Evolutionary conservation across 208 protist species (phyloP).

Genomic region (Angomonas ambiguus): DNA sequence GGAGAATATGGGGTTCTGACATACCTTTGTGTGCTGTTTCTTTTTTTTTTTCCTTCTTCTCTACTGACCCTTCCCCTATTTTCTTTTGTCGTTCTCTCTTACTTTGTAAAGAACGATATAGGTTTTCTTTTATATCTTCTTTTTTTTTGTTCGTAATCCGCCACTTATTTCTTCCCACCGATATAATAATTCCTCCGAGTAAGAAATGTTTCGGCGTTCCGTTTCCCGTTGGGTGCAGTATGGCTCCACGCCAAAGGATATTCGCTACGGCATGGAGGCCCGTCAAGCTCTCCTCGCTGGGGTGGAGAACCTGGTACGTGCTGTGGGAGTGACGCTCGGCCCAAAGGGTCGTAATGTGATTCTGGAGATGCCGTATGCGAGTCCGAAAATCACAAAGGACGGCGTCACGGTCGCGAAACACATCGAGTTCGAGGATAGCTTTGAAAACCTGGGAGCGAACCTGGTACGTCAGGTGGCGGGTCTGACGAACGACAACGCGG

Average conservation of each 20-base stretch:
- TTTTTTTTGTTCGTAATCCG: no score
- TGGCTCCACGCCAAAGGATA: constrained; percentile 93
- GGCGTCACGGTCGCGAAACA: constrained; percentile 99
- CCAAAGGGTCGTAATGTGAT: constrained; percentile 99
- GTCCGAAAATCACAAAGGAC: constrained; percentile 99
- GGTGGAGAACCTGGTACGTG: constrained; percentile 96
- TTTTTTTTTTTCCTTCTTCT: no score
- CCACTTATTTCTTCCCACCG: neutral
- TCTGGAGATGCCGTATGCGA: constrained; percentile 97
- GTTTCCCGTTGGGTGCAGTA: constrained; percentile 52
- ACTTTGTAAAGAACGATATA: neutral
- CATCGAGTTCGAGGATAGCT: constrained; percentile 98
- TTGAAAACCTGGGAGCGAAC: constrained; percentile 98
- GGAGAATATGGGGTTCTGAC: no score
- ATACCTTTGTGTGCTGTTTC: no score
- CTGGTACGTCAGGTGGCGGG: constrained; percentile 94
- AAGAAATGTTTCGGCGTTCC: constrained; percentile 38
- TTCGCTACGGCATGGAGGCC: constrained; percentile 94
- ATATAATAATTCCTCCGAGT: neutral
- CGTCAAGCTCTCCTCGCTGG: constrained; percentile 91
- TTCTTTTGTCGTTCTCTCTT: neutral
- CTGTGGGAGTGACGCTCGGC: constrained; percentile 97
- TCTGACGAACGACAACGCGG: constrained; percentile 97
- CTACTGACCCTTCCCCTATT: neutral
- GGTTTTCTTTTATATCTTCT: neutral